Percentiles rank a stretch among this genome's conserved stretches.
phyloP scores from a whole-genome alignment of 2,329 filamentous ascomycete genomes.

The Epichloe gansuensis region DNA sequence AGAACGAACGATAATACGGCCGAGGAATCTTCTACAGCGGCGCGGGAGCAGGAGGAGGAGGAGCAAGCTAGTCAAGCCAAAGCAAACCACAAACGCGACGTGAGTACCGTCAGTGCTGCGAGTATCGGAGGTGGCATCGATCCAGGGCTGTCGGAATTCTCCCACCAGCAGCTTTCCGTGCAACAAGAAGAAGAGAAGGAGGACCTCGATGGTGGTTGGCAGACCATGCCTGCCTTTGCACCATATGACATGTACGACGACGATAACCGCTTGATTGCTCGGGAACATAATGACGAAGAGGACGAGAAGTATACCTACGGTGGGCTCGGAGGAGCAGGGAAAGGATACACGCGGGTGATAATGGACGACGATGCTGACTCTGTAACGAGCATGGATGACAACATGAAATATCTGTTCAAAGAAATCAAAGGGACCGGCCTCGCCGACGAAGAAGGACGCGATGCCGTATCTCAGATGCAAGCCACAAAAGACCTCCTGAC shows the following conservation, averaged over 20 bases:
- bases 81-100: conserved; percentile 22
- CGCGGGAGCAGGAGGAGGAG: background rate
- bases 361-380: conserved; percentile 91
- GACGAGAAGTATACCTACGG: conserved; percentile 56
- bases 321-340: conserved; percentile 76
- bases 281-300: conserved; percentile 62
- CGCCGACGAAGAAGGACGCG: conserved; percentile 60
- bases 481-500: conserved; percentile 86
- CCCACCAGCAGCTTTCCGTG: conserved; percentile 65
- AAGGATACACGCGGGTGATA: conserved; percentile 89
- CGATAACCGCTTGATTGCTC: conserved; percentile 74
- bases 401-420: conserved; percentile 91
- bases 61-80: conserved; percentile 4
- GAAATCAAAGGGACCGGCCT: conserved; percentile 46
- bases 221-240: conserved; percentile 86
- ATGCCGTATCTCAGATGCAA: conserved; percentile 81
- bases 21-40: background rate
- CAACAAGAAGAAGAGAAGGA: conserved; percentile 41
- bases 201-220: conserved; percentile 62
- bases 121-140: conserved; percentile 11
- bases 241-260: conserved; percentile 95
- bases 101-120: conserved; percentile 23
- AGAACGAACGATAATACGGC: background rate
- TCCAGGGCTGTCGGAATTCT: conserved; percentile 61
- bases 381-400: conserved; percentile 91